Evolutionary conservation across 805 yeast genomes (phyloP).

Genomic region (Kuraishia floccosa): DNA sequence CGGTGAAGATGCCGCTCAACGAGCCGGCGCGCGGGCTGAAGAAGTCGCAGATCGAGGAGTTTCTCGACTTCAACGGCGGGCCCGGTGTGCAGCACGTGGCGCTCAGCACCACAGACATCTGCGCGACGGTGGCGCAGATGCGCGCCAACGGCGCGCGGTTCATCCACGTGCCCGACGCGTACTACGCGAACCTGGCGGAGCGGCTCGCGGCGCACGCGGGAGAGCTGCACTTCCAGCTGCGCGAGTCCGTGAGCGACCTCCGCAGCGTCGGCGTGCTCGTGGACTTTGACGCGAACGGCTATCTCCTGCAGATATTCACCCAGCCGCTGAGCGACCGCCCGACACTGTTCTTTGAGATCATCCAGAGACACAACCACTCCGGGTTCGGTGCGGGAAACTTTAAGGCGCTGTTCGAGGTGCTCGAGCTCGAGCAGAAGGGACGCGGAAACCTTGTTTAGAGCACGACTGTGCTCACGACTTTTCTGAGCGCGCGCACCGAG

Average conservation of each 20-base stretch:
- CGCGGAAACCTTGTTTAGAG: slow-evolving; percentile 76
- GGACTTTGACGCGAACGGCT: slow-evolving; percentile 72
- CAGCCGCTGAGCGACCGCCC: slow-evolving; percentile 72
- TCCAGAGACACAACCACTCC: slow-evolving; percentile 67
- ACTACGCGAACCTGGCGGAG: slow-evolving; percentile 39
- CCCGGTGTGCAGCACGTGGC: slow-evolving; percentile 87
- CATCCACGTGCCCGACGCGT: slow-evolving; percentile 43
- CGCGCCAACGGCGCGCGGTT: slow-evolving; percentile 59
- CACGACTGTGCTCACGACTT: no score
- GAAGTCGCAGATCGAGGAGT: slow-evolving; percentile 76
- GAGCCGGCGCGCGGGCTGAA: slow-evolving; percentile 67
- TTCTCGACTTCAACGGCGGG: slow-evolving; percentile 61
- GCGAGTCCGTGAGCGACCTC: slow-evolving; percentile 41
- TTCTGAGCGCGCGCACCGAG: no score
- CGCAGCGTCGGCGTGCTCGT: slow-evolving; percentile 49
- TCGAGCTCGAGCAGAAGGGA: slow-evolving; percentile 62
- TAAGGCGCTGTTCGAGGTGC: slow-evolving; percentile 68
- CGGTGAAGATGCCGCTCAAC: slow-evolving; percentile 71
- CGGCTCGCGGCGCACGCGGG: slow-evolving; percentile 33
- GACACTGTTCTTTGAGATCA: slow-evolving; percentile 70
- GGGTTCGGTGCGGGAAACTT: slow-evolving; percentile 91
- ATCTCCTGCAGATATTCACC: slow-evolving; percentile 70
- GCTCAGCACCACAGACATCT: slow-evolving; percentile 47
- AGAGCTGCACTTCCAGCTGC: slow-evolving; percentile 31
- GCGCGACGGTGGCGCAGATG: slow-evolving; percentile 42